phyloP scores from a whole-genome alignment of 2,329 filamentous ascomycete species.

The Cladobotryum protrusum region DNA sequence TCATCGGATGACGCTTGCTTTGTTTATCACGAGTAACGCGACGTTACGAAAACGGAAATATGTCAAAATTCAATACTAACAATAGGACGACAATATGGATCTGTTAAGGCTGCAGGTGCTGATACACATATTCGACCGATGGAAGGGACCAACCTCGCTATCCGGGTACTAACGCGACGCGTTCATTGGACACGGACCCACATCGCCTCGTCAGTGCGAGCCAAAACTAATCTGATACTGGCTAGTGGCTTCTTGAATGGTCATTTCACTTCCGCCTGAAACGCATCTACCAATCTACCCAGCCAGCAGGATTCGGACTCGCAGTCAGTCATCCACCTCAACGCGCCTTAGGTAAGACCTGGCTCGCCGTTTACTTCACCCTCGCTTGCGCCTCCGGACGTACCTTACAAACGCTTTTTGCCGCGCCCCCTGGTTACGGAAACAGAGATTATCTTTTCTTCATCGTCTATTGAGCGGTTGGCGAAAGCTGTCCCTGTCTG shows the following conservation, averaged over 20 bases:
- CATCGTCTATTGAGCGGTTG: conserved; percentile 8
- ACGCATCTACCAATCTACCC: conserved; percentile 25
- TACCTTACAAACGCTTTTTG: conserved; percentile 4
- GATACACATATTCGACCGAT: neutral
- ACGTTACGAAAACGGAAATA: neutral
- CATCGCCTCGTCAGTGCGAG: conserved; percentile 12
- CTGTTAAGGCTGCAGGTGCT: neutral
- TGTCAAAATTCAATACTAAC: neutral
- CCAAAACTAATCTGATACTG: conserved; percentile 24
- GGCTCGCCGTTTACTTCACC: conserved; percentile 19
- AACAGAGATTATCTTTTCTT: conserved; percentile 2
- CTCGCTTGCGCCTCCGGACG: conserved; percentile 17
- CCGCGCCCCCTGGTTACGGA: conserved; percentile 10
- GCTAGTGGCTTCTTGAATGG: conserved; percentile 14
- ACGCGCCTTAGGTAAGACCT: conserved; percentile 29
- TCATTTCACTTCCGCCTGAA: conserved; percentile 25
- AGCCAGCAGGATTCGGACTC: conserved; percentile 18
- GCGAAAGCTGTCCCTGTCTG: conserved; percentile 5
- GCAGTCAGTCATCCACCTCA: conserved; percentile 25
- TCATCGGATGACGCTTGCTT: neutral
- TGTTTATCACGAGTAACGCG: neutral
- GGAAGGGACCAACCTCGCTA: neutral
- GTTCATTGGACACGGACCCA: conserved; percentile 20
- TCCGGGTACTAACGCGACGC: conserved; percentile 4
- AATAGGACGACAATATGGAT: conserved; percentile 1